Percentiles rank a stretch among this genome's conserved stretches.
Conservation (phyloP, 306 rosid species). For the Dryas octopetala region DNA sequence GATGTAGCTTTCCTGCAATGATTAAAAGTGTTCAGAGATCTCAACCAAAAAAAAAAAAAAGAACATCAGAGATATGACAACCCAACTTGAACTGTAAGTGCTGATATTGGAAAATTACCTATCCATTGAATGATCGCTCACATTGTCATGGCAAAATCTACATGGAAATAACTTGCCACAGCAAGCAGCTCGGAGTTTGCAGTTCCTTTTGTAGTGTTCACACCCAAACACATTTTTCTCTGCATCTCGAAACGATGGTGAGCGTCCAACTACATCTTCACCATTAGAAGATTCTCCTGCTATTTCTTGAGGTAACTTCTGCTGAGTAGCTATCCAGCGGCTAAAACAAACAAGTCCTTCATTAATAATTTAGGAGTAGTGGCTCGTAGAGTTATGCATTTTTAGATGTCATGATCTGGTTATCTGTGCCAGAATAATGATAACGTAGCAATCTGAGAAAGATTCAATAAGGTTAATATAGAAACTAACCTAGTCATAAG, state of each 20-base stretch:
- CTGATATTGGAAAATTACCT: slow-evolving; percentile 51
- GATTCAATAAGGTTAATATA: slow-evolving; percentile 3
- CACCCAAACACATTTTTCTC: slow-evolving; percentile 81
- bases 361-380: slow-evolving; percentile 28
- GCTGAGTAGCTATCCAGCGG: slow-evolving; percentile 99
- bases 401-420: slow-evolving; percentile 20
- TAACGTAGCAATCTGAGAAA: slow-evolving; percentile 2
- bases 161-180: slow-evolving; percentile 92
- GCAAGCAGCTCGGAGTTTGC: slow-evolving; percentile 96
- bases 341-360: slow-evolving; percentile 43
- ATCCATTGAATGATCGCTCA: slow-evolving; percentile 97
- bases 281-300: slow-evolving; percentile 61
- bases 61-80: slow-evolving; percentile 29
- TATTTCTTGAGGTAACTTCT: slow-evolving; percentile 71
- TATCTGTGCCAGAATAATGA: slow-evolving; percentile 21
- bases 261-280: slow-evolving; percentile 63
- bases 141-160: slow-evolving; percentile 98
- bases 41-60: neutral
- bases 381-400: slow-evolving; percentile 17
- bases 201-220: slow-evolving; percentile 98
- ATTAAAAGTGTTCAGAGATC: slow-evolving; percentile 22
- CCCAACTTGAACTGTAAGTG: slow-evolving; percentile 16
- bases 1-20: slow-evolving; percentile 77
- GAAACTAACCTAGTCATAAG: slow-evolving; percentile 87
- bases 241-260: slow-evolving; percentile 65